These are phyloP conservation scores for Carex cristatella DNA, from an alignment of 176 grass and related monocot species.

Conservation along the genomic window DNA sequence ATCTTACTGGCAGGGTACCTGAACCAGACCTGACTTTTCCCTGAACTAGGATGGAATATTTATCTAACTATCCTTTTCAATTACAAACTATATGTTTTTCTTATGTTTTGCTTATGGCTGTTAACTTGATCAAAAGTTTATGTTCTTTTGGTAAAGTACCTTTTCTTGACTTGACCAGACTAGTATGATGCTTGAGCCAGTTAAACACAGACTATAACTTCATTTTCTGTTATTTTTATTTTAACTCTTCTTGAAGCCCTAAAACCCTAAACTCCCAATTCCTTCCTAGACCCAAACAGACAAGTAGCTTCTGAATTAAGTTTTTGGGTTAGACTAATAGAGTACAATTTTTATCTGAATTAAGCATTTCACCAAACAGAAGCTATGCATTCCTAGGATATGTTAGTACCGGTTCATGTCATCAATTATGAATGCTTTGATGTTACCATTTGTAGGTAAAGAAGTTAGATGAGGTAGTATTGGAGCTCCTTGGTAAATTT, in stretches of 20 bases:
- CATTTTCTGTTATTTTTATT: background rate
- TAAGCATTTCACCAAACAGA: background rate
- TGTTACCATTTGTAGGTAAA: conserved; percentile 47
- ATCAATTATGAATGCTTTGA: background rate
- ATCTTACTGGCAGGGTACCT: background rate
- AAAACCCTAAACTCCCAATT: background rate
- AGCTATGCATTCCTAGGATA: background rate
- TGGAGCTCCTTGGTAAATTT: conserved; percentile 55
- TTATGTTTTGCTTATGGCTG: background rate
- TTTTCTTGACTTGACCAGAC: background rate
- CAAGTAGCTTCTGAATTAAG: background rate
- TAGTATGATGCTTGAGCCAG: background rate
- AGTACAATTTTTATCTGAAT: background rate
- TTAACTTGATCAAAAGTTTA: background rate
- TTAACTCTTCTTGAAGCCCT: background rate
- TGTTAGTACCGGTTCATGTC: background rate
- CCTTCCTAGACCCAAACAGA: background rate
- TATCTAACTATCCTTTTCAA: background rate
- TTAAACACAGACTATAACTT: background rate
- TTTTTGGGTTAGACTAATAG: background rate
- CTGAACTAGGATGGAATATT: background rate
- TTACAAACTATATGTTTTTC: background rate
- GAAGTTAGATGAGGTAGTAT: conserved; percentile 40
- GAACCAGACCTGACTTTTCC: background rate
- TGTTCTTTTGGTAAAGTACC: background rate